Evolutionary conservation across 768 basidiomycete genomes (phyloP), one percentile per base, ranked within the genome.

Genomic region (Rhodotorula toruloides): DNA sequence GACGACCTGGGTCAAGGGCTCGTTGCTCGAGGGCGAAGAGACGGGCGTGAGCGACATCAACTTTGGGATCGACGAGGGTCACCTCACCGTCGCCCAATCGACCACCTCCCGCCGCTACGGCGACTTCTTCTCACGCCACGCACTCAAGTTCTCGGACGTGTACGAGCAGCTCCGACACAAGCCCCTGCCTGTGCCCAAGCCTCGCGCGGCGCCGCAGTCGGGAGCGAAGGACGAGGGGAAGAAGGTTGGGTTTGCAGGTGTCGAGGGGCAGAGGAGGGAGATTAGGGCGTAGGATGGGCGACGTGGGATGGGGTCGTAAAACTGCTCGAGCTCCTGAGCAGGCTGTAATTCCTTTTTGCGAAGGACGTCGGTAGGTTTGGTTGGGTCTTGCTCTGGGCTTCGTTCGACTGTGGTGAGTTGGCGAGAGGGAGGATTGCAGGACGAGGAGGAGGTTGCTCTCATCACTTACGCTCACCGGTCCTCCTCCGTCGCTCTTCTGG

Each of bases 1-100:
- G 64, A 78, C 87, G 60, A 86, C 84, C 76, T 82, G 88, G 60
- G 74, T 77, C 31, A 77, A 79, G 49, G 79, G 77, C 52, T 57
- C 77, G 44, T 77, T 96, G 43, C 80, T 98, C 66, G 88, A 88
- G 67, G 94, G 94, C 3, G 85, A 91, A 75, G 86, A 84, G 75
- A 87, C 90, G 75, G 86, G 87, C 31, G 91, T 89, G 53, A 92
- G 90, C 78, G 94, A 98, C 79, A 78, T 98, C 74, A 93, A 94
- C 78, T 99, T 98, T 75, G 87, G 89, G 62, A 93, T 98, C 73
- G 86, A 92, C 68, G 89, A 91, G 93, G 90, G 92, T 76, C 93
- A 93, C 88, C 88, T 98, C 13, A 90, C 94, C 73, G 91, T 98
- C 69, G 87, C 90, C 6, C 93, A 98, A 77, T 91, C 91, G 29